Base-by-base conservation (phyloP, 2,329 filamentous ascomycete genomes). In the Phaeosphaeria sp. region DNA sequence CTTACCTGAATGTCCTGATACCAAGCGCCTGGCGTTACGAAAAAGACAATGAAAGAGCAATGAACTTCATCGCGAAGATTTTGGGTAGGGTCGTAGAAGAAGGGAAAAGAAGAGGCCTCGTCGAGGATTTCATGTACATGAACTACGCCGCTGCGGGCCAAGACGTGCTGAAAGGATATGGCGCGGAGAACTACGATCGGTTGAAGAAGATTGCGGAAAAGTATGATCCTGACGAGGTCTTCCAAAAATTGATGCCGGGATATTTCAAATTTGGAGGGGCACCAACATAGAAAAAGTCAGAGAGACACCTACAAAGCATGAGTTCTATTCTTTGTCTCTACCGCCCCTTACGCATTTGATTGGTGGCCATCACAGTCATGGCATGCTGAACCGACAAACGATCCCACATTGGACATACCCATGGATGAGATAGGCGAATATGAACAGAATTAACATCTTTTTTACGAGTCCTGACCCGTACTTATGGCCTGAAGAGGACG, bases 71-170 rank as follows among this genome's bases (percentile, higher is more conserved):
- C 17, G 30, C 21, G 4, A 62, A 62, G 9, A 60, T 67, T n/a
- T 55, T 65, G 49, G 52, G 50, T 13, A 46, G 43, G 5, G 60
- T 52, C 1, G 59, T 59, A n/a, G 51, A 17, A 22, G 62, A 65
- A 39, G 62, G 57, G 4, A 65, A 63, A 50, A 56, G 39, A 11
- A 50, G 60, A 4, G 60, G 58, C 1, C 20, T 66, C n/a, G 54
- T 58, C 18, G 56, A 42, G 6, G 51, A 52, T 5, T 82, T 73
- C 55, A 61, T 81, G 25, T 83, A 82, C 66, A 77, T 82, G 75
- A 83, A 83, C 63, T 82, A 83, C 58, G 81, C 78, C 11, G 73
- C 73, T 46, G 68, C 73, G 55, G 78, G 72, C 58, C 79, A 83
- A 62, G 74, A 79, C 57, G 74, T 79, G 0, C 59, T 83, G 22